Evolutionary conservation across 345 rosid genomes (phyloP).

Genomic region (Psidium guajava): DNA sequence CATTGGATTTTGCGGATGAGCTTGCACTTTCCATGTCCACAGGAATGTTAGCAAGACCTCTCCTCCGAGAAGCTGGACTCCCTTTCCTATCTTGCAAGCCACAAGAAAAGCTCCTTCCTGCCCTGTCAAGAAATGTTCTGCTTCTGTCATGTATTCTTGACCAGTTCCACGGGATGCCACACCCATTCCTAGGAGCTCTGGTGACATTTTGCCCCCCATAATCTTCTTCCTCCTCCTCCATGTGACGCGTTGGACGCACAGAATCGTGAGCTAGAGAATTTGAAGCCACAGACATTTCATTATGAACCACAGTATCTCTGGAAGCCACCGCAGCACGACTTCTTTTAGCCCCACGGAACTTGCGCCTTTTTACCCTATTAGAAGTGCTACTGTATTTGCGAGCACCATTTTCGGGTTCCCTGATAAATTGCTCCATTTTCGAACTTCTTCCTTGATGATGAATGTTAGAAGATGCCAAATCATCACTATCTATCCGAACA

Average conservation of each 20-base stretch:
- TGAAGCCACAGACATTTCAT: slow-evolving; percentile 80
- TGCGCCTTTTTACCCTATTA: slow-evolving; percentile 47
- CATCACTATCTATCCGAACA: slow-evolving; percentile 50
- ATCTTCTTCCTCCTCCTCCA: slow-evolving; percentile 38
- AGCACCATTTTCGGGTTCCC: slow-evolving; percentile 19
- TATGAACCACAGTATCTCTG: slow-evolving; percentile 42
- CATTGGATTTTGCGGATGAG: slow-evolving; percentile 37
- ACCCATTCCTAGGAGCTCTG: slow-evolving; percentile 68
- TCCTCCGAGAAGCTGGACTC: slow-evolving; percentile 33
- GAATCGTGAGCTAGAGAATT: slow-evolving; percentile 48
- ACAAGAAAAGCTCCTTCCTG: slow-evolving; percentile 94
- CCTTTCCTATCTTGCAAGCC: slow-evolving; percentile 72
- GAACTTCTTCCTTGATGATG: slow-evolving; percentile 22
- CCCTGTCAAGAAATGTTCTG: slow-evolving; percentile 71
- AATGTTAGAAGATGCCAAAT: slow-evolving; percentile 51
- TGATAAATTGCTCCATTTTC: slow-evolving; percentile 17
- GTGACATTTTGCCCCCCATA: slow-evolving; percentile 34
- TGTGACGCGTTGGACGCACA: slow-evolving; percentile 12
- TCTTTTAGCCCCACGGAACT: slow-evolving; percentile 55
- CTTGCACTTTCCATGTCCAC: slow-evolving; percentile 49
- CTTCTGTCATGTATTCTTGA: slow-evolving; percentile 89
- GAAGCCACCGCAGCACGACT: slow-evolving; percentile 20
- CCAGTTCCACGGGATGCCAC: slow-evolving; percentile 98
- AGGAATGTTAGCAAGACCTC: slow-evolving; percentile 47
- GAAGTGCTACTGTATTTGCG: slow-evolving; percentile 28